Conservation (phyloP, 176 grass and related monocot genomes). For the Aegilops umbellulata region DNA sequence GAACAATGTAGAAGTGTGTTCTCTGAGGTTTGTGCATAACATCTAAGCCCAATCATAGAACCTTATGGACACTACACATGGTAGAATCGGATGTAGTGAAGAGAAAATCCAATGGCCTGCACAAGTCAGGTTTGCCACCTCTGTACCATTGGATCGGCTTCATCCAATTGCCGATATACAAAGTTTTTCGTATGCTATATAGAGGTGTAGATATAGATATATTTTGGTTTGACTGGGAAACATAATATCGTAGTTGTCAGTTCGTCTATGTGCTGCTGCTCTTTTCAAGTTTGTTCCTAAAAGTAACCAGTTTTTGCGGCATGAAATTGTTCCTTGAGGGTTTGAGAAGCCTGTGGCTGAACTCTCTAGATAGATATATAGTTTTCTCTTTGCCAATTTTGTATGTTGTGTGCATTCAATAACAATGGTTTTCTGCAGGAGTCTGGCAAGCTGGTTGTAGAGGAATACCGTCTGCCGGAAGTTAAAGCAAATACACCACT, state of each 20-base stretch:
- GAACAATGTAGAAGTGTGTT: too few species aligned
- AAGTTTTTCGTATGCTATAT: too few species aligned
- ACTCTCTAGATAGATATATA: not conserved
- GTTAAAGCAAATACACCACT: slow-evolving; percentile 61
- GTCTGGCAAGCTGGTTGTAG: slow-evolving; percentile 62
- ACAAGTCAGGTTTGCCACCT: too few species aligned
- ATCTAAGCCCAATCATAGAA: too few species aligned
- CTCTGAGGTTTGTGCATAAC: too few species aligned
- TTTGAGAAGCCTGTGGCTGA: slow-evolving; percentile 1
- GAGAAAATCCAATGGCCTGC: too few species aligned
- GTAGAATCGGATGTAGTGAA: too few species aligned
- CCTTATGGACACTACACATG: too few species aligned
- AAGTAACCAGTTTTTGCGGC: not conserved
- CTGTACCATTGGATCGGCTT: too few species aligned
- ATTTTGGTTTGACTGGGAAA: too few species aligned
- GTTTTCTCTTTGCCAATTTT: not conserved
- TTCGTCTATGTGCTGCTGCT: slow-evolving; percentile 8
- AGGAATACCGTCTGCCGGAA: slow-evolving; percentile 88
- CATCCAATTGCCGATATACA: too few species aligned
- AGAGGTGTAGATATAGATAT: too few species aligned
- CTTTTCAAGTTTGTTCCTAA: slow-evolving; percentile 20
- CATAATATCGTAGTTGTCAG: not conserved
- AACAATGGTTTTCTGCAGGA: slow-evolving; percentile 74
- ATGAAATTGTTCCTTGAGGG: not conserved
- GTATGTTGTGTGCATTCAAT: slow-evolving; percentile 12